Evolutionary conservation across 1,139 yeast species (phyloP).

Genomic region (Lodderomyces orthopsilosis): DNA sequence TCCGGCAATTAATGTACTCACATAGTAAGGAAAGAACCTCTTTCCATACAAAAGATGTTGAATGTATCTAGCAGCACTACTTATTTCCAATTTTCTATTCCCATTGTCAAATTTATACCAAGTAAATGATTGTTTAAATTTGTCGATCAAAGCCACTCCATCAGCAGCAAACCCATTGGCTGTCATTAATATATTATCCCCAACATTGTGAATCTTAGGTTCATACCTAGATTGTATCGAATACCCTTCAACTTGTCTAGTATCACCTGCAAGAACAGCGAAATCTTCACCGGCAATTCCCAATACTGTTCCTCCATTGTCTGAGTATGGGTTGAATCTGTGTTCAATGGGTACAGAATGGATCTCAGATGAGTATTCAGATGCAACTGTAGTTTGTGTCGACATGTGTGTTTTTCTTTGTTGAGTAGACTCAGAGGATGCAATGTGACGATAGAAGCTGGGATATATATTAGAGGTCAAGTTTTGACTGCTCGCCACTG

Average conservation of each 20-base stretch:
- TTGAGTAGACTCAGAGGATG: neutral
- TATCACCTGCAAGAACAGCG: conserved; percentile 96
- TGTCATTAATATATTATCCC: conserved; percentile 82
- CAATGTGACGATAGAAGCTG: neutral
- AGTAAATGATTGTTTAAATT: conserved; percentile 73
- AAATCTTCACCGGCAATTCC: conserved; percentile 98
- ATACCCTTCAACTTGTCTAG: conserved; percentile 93
- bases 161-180: conserved; percentile 98
- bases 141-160: conserved; percentile 78
- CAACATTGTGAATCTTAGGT: conserved; percentile 86
- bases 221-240: conserved; percentile 91
- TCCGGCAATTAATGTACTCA: conserved; percentile 92
- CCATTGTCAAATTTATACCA: conserved; percentile 92
- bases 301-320: conserved; percentile 95
- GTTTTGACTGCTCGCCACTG: conserved; percentile 2
- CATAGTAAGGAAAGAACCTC: conserved; percentile 95
- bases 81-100: conserved; percentile 63
- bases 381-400: conserved; percentile 46
- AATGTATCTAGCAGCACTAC: conserved; percentile 84
- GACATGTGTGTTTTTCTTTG: too few relatives aligned
- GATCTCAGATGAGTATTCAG: conserved; percentile 56
- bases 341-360: conserved; percentile 77
- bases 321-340: conserved; percentile 91
- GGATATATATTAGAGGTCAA: too few relatives aligned
- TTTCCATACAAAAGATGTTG: conserved; percentile 91